These are phyloP conservation scores for Capsicum baccatum DNA, from an alignment of 257 asterid species.

Conservation along the genomic window DNA sequence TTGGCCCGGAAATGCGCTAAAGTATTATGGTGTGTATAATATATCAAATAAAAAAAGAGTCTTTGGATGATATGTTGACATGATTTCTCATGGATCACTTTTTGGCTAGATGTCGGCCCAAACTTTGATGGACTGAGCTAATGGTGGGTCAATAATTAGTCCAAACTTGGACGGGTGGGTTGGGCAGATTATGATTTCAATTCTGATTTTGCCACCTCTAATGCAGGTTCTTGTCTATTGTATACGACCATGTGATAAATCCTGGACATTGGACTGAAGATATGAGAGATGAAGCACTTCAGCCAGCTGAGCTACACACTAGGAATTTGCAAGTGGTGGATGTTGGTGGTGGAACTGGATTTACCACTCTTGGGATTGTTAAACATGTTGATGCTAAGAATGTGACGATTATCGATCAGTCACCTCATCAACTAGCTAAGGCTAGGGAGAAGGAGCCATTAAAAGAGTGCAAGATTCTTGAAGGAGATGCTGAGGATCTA, in stretches of 20 bases:
- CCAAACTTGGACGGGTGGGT: too few species aligned
- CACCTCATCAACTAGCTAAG: slow-evolving; percentile 97
- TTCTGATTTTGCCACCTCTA: too few species aligned
- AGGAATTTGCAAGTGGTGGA: slow-evolving; percentile 76
- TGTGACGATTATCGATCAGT: slow-evolving; percentile 98
- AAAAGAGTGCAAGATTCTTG: slow-evolving; percentile 83
- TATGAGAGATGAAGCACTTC: slow-evolving; percentile 95
- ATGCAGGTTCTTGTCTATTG: slow-evolving; percentile 44
- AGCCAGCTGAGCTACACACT: slow-evolving; percentile 76
- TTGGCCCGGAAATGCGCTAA: too few species aligned
- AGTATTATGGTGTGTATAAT: too few species aligned
- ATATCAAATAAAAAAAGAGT: too few species aligned
- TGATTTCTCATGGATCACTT: too few species aligned
- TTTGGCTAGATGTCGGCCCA: too few species aligned
- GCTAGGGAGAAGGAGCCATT: slow-evolving; percentile 88
- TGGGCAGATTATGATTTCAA: too few species aligned
- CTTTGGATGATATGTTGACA: too few species aligned
- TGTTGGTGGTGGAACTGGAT: slow-evolving; percentile 97
- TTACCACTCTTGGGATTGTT: slow-evolving; percentile 92
- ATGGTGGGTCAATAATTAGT: too few species aligned
- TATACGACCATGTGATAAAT: slow-evolving; percentile 50
- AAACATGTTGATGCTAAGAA: slow-evolving; percentile 89
- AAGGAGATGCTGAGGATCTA: slow-evolving; percentile 97
- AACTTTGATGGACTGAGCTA: too few species aligned
- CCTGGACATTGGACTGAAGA: slow-evolving; percentile 92